phyloP scores from a whole-genome alignment of 306 rosid species.

The Castanea mollissima region DNA sequence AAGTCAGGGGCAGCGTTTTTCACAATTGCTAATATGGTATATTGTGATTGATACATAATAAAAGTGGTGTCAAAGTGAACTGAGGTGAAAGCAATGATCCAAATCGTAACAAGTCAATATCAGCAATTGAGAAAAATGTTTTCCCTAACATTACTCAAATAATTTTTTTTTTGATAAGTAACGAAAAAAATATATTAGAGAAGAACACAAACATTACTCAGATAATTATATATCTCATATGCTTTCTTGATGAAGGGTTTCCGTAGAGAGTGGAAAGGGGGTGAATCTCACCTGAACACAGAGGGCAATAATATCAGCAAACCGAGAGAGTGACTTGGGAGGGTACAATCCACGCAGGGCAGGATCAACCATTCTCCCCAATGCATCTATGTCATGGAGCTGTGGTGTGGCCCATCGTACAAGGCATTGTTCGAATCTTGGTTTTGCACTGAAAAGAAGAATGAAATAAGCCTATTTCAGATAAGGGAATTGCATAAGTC shows the following conservation, averaged over 20 bases:
- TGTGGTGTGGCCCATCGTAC: conserved; percentile 86
- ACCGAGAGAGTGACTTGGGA: conserved; percentile 71
- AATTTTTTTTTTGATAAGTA: too few relatives aligned
- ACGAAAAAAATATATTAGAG: too few relatives aligned
- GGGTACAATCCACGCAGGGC: conserved; percentile 86
- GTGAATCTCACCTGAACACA: conserved; percentile 64
- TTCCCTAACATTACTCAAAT: not conserved
- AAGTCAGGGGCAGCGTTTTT: too few relatives aligned
- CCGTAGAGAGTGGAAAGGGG: not conserved
- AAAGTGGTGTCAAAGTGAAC: too few relatives aligned
- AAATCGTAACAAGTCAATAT: too few relatives aligned
- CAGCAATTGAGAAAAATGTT: too few relatives aligned
- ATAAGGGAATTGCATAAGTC: not conserved
- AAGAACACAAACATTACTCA: not conserved
- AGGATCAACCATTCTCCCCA: conserved; percentile 75
- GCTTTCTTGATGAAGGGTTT: not conserved
- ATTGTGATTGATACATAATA: too few relatives aligned
- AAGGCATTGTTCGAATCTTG: conserved; percentile 59
- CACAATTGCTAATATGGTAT: too few relatives aligned
- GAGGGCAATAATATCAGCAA: conserved; percentile 75
- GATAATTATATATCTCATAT: not conserved
- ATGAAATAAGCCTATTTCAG: conserved; percentile 1
- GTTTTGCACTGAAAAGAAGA: conserved; percentile 45
- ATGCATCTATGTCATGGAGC: conserved; percentile 65
- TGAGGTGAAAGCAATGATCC: too few relatives aligned